Percentiles rank a stretch among this genome's conserved stretches.
These are phyloP conservation scores for Sarocladium brachiariae DNA, from an alignment of 2,329 filamentous ascomycete species.

Conservation along the genomic window DNA sequence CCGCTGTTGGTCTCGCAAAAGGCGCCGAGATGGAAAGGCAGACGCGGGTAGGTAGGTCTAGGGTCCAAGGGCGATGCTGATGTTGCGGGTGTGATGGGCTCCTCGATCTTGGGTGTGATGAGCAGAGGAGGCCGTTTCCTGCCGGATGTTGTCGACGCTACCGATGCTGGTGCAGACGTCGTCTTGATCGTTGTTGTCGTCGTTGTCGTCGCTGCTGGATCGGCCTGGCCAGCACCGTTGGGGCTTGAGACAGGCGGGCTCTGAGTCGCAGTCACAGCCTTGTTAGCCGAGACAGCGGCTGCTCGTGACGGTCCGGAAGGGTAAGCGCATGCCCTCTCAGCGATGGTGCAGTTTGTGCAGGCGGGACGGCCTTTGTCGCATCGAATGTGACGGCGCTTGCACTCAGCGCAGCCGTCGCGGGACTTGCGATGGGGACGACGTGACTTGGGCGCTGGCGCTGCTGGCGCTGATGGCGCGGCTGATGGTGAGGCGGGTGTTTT, in stretches of 20 bases:
- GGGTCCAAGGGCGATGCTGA: background rate
- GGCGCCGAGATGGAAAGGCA: slow-evolving; percentile 4
- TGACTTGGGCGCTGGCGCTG: background rate
- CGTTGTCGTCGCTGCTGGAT: background rate
- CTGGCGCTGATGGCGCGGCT: no score
- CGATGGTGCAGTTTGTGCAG: slow-evolving; percentile 33
- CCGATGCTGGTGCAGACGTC: no score
- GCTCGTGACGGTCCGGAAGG: slow-evolving; percentile 11
- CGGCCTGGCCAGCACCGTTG: background rate
- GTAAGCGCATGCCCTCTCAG: slow-evolving; percentile 30
- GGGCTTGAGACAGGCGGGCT: slow-evolving; percentile 4
- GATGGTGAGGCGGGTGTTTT: no score
- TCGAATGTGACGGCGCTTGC: slow-evolving; percentile 34
- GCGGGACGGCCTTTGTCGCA: slow-evolving; percentile 35
- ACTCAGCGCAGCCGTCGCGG: slow-evolving; percentile 33
- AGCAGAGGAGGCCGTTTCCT: background rate
- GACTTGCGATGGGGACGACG: slow-evolving; percentile 33
- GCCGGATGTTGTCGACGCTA: no score
- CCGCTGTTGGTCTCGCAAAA: slow-evolving; percentile 3
- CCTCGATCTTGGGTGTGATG: slow-evolving; percentile 4
- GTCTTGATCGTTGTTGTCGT: no score
- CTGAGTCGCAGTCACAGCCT: slow-evolving; percentile 10
- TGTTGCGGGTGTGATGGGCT: slow-evolving; percentile 1
- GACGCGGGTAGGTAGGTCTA: background rate
- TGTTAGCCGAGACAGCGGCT: slow-evolving; percentile 10